These are phyloP conservation scores for Phellopilus nigrolimitatus DNA, from an alignment of 1,284 basidiomycete species.

Conservation along the genomic window DNA sequence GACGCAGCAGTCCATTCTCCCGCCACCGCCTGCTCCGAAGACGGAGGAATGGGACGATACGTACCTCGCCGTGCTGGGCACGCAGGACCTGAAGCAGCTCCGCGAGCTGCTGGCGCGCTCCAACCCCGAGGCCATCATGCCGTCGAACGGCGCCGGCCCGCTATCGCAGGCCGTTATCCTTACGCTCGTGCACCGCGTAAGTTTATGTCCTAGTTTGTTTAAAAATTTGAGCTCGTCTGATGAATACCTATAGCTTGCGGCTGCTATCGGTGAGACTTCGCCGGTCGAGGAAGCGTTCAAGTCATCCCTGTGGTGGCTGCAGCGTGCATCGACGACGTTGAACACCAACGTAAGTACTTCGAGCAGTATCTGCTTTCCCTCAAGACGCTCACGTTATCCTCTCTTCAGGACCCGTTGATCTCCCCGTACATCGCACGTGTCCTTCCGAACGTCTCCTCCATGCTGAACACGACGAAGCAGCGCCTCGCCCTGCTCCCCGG, in stretches of 20 bases:
- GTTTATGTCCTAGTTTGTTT: conserved; percentile 28
- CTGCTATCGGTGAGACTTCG: conserved; percentile 65
- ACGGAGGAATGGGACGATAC: conserved; percentile 78
- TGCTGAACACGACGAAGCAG: conserved; percentile 71
- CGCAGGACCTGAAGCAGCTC: conserved; percentile 66
- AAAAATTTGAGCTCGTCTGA: conserved; percentile 2
- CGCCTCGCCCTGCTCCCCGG: conserved; percentile 71
- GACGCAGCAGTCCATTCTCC: conserved; percentile 32
- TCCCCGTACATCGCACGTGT: conserved; percentile 75
- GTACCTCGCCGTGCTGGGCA: conserved; percentile 67
- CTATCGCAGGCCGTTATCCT: conserved; percentile 78
- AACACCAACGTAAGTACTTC: conserved; percentile 57
- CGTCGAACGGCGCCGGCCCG: conserved; percentile 58
- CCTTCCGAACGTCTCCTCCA: conserved; percentile 68
- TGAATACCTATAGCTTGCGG: conserved; percentile 48
- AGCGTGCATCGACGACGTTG: conserved; percentile 61
- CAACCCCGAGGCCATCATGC: conserved; percentile 75
- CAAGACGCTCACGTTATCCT: conserved; percentile 16
- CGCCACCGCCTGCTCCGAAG: conserved; percentile 45
- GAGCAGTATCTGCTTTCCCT: conserved; percentile 1
- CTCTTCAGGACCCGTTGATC: conserved; percentile 65
- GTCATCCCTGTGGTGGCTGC: conserved; percentile 77
- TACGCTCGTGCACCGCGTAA: conserved; percentile 72
- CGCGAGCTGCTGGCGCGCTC: conserved; percentile 67
- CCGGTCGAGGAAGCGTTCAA: conserved; percentile 76